Percentiles rank a stretch among this genome's conserved stretches.
These are phyloP conservation scores for Echites panduratus DNA, from an alignment of 257 asterid species.

Conservation along the genomic window DNA sequence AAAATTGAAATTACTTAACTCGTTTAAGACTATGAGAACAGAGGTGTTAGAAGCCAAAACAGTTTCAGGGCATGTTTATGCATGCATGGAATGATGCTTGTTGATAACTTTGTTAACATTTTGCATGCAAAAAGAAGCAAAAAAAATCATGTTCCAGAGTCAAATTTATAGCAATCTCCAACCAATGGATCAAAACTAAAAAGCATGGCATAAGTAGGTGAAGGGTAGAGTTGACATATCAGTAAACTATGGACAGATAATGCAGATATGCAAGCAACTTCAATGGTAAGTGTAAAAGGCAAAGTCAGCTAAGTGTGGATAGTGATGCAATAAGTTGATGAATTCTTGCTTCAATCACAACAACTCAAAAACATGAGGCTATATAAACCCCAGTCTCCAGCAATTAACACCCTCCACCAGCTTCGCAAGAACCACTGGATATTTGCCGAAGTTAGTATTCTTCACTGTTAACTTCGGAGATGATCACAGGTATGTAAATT, in stretches of 20 bases:
- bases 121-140: background rate
- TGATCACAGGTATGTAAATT: constrained; percentile 17
- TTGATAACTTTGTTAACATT: background rate
- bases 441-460: background rate
- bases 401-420: constrained; percentile 19
- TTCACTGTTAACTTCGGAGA: constrained; percentile 11
- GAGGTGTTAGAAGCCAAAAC: background rate
- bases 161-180: background rate
- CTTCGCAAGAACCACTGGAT: constrained; percentile 15
- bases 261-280: constrained; percentile 21
- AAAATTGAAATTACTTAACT: background rate
- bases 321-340: constrained; percentile 28
- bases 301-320: constrained; percentile 21
- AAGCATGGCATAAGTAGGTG: constrained; percentile 13
- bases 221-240: constrained; percentile 10
- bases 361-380: constrained; percentile 14
- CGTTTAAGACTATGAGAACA: background rate
- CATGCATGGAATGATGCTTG: background rate
- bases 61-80: background rate
- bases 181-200: background rate
- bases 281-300: constrained; percentile 25
- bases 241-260: background rate
- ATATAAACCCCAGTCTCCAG: constrained; percentile 27
- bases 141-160: background rate
- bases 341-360: constrained; percentile 5